Base-by-base conservation (phyloP, 2,329 filamentous ascomycete genomes). In the Diplodia corticola region DNA sequence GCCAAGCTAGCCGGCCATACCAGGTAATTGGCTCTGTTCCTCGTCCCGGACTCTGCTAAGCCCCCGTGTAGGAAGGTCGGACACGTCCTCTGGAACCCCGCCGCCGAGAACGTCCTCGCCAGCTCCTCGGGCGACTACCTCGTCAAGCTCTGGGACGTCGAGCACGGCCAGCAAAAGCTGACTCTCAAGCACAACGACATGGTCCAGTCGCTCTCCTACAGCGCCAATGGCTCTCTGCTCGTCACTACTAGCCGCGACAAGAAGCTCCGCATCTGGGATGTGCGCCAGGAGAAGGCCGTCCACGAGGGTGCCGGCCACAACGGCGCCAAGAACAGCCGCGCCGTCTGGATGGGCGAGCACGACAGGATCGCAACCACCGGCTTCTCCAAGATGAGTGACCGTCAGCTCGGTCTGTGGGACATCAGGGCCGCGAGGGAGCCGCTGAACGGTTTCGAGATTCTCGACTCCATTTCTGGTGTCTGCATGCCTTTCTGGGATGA, bases 401-500 rank as follows among this genome's bases (percentile, higher is more conserved):
- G 95, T 64, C 95, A 99, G 79, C 85, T 99, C 71, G 95, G 91
- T 63, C 85, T 99, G 44, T 99, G 95, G 95, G 95, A 99, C 82
- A 88, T 93, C 55, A 91, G 93, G 72, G 89, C 88, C 70, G 87
- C 88, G 20, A 81, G 78, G 40, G 90, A 96, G 73, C 95, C 95
- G 57, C 90, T 98, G 73, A 93, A 92, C 60, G 93, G 93, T 17
- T 97, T 97, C 81, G 89, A 87, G 73, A 91, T 91, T 71, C 86
- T 99, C 57, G 95, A 99, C 80, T 96, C 92, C 54, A 97, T 97
- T 74, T 97, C 94, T 53, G 95, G 95, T 77, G 93, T 99, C 68
- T 96, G 93, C 85, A 97, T 99, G 92, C 95, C 95, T 35, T 98
- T 99, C 86, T 99, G 95, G 95, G 95, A 99, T 77, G 94, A 98